Evolutionary conservation across 305 asterid species (phyloP), one percentile per base, ranked within the genome.

Genomic region (Salvia sclarea): DNA sequence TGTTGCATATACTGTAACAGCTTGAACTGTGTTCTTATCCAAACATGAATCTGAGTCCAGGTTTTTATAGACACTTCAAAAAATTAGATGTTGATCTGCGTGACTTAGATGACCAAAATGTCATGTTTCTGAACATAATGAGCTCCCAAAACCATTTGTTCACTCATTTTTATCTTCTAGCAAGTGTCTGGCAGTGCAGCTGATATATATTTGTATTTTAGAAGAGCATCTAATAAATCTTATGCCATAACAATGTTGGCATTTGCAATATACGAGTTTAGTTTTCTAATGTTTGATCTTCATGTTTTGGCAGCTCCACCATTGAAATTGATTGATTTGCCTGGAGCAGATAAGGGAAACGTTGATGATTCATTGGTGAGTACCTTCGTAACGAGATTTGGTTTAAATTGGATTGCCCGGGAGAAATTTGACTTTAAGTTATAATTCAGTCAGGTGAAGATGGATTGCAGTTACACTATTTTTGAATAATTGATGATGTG

Each of bases 361-460:
- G 87, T 88, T 55, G 97, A 93, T 70, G 98, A 93, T 79, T 86
- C 97, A 48, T 74, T 93, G 91, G 98, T 93, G 77, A 88, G 95
- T 81, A 48, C 55, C 54, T 69, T 71, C 69, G 50, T 56, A 50
- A 52, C 52, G 31, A 33, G 35, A 56, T 74, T 37, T 53, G 9
- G 8, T 62, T 61, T 17, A 14, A 43, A 58, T 18, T 64, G 54
- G 22, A 44, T 18, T 61, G 22, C 33, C 48, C 20, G 3, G 38
- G 59, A 14, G 49, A 31, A 14, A 48, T 13, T 3, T 8, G 21
- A 21, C 22, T 45, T 37, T 31, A 38, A 64, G 38, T 44, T 5
- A 22, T 28, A 40, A 68, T 44, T 18, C n/a, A 14, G 18, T 24
- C 66, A 8, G 21, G 12, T 24, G 38, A 54, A 64, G 59, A 41